A percentile compares a stretch with the other conserved stretches of the same genome.
Conservation (phyloP, 805 yeast genomes). For the Torulaspora indica region DNA sequence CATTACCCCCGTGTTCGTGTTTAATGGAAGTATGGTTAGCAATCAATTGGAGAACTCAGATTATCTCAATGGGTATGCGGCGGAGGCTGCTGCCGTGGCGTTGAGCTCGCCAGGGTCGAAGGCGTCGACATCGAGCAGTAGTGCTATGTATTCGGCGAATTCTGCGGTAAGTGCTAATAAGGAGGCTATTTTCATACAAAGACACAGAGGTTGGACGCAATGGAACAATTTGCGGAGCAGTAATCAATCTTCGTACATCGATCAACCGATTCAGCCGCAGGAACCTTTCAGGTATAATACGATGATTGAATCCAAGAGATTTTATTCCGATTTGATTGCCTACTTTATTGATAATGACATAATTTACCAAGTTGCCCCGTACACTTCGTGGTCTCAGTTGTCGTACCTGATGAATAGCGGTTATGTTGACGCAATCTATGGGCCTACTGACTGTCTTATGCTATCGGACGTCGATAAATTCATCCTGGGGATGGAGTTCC, state of each 20-base stretch:
- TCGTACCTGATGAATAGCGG: conserved; percentile 57
- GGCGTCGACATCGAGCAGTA: conserved; percentile 8
- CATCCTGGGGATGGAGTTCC: conserved; percentile 66
- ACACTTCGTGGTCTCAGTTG: conserved; percentile 72
- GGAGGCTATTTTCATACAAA: conserved; percentile 40
- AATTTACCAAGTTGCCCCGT: conserved; percentile 77
- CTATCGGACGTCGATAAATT: conserved; percentile 60
- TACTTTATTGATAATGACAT: conserved; percentile 52
- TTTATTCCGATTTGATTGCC: conserved; percentile 51
- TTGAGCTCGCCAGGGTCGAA: conserved; percentile 9
- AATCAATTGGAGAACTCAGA: conserved; percentile 34
- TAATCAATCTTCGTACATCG: conserved; percentile 32
- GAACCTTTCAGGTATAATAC: conserved; percentile 53
- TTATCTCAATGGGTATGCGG: conserved; percentile 24
- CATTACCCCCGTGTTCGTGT: conserved; percentile 75
- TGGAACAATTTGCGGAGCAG: conserved; percentile 37
- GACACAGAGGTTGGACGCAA: conserved; percentile 46
- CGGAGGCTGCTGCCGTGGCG: conserved; percentile 22
- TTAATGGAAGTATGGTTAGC: conserved; percentile 56
- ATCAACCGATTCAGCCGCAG: conserved; percentile 34
- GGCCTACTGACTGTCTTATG: conserved; percentile 75
- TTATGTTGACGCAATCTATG: conserved; percentile 70
- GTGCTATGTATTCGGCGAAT: conserved; percentile 14
- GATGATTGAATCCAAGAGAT: conserved; percentile 47
- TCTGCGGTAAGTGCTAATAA: conserved; percentile 20